Evolutionary conservation across 345 rosid species (phyloP), one percentile per base, ranked within the genome.

Genomic region (Cochlearia excelsa): DNA sequence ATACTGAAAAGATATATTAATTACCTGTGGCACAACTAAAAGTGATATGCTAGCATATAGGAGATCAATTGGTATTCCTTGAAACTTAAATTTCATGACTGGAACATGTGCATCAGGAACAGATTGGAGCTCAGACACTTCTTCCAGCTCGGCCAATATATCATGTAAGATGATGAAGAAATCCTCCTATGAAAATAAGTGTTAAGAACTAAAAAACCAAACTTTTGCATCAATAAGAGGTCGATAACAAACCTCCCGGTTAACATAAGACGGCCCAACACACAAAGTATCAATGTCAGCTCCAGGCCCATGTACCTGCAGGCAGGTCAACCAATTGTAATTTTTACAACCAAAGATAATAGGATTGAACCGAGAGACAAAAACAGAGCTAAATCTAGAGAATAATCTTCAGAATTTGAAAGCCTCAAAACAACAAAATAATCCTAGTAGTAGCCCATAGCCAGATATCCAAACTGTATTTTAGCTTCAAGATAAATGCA

Each of bases 51-150:
- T 92, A 54, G 99, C 99, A 75, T 92, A 92, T 23, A 92, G 93
- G 49, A 92, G 95, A 77, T 92, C 99, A 51, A 92, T 67, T 6
- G 95, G 81, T 79, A 86, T 85, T 71, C 95, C 95, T 68, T 79
- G 86, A 65, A 83, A 92, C 70, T 88, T 92, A 67, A 92, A 86
- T 77, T 85, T 92, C 99, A 92, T 84, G 46, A 88, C 95, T 1
- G 99, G 99, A 38, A 92, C 99, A 55, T 92, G 94, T 69, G 99
- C 99, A 60, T 92, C 89, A 1, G 99, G 95, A 74, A 92, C 83
- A 37, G 97, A 91, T 60, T 92, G 97, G 58, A 92, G 80, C 75
- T 89, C 97, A 27, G 86, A 78, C 10, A 92, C 86, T 75, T 86
- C 93, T 71, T 82, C 97, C 89, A 79, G 80, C 65, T 83, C 85